These are phyloP conservation scores for Linderniella brevidens DNA, from an alignment of 257 asterid genomes.

Conservation along the genomic window DNA sequence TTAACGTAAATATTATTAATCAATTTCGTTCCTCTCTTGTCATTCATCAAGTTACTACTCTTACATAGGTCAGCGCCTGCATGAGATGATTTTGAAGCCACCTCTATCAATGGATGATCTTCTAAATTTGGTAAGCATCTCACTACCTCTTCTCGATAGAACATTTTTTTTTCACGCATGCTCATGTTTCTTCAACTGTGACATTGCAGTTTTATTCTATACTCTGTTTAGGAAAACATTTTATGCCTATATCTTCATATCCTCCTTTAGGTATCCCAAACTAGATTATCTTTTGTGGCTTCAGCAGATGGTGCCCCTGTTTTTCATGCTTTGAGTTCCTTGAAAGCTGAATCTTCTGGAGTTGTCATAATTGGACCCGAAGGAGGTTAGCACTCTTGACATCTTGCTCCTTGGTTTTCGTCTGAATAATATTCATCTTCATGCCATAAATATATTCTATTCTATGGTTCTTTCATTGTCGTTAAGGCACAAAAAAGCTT, in stretches of 20 bases:
- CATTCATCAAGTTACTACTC: conserved; percentile 2
- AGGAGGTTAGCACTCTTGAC: conserved; percentile 54
- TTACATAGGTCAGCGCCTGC: conserved; percentile 71
- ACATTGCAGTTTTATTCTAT: neutral
- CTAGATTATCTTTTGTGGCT: conserved; percentile 65
- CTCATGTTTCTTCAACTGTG: neutral
- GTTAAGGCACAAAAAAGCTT: no score
- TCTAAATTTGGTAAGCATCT: conserved; percentile 41
- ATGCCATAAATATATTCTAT: no score
- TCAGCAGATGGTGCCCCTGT: conserved; percentile 71
- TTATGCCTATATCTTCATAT: conserved; percentile 4
- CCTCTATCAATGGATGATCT: conserved; percentile 41
- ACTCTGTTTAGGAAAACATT: conserved; percentile 3
- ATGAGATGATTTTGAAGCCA: conserved; percentile 72
- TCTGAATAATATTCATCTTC: no score
- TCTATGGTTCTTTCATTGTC: no score
- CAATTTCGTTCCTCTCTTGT: neutral
- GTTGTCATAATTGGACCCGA: conserved; percentile 85
- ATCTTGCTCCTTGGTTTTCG: neutral
- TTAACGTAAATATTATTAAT: neutral
- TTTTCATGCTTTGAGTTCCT: conserved; percentile 32
- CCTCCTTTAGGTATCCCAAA: conserved; percentile 33
- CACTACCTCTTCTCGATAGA: neutral
- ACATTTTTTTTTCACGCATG: neutral
- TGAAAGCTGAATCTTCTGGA: conserved; percentile 36